Evolutionary conservation across 208 protist genomes (phyloP).

Genomic region (Phytomonas serpens): DNA sequence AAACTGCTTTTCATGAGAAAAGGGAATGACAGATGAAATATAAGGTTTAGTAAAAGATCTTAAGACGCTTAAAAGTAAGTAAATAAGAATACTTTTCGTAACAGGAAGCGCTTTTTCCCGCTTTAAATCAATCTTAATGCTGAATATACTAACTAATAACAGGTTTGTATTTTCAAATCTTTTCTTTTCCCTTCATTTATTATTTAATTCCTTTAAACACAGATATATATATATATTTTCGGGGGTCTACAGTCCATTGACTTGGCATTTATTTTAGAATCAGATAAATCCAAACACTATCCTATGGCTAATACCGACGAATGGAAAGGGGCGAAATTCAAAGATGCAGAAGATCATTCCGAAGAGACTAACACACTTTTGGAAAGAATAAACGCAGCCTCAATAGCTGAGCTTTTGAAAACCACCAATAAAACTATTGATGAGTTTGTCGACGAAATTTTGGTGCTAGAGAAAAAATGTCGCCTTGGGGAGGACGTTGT

Average conservation of each 20-base stretch:
- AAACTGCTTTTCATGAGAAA: background rate
- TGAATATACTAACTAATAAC: background rate
- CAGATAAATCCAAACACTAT: slow-evolving; percentile 1
- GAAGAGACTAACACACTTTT: slow-evolving; percentile 49
- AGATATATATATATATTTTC: slow-evolving; percentile 1
- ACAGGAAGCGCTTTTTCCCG: background rate
- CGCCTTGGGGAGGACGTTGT: slow-evolving; percentile 72
- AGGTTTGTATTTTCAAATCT: slow-evolving; percentile 6
- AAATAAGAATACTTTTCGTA: slow-evolving; percentile 6
- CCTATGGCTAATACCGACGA: slow-evolving; percentile 19
- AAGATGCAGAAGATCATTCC: slow-evolving; percentile 82
- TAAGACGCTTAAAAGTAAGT: background rate
- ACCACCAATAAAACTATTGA: slow-evolving; percentile 45
- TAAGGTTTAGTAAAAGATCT: background rate
- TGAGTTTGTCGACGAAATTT: slow-evolving; percentile 80
- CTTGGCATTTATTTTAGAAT: slow-evolving; percentile 8
- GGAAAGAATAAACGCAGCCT: slow-evolving; percentile 67
- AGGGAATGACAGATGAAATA: background rate
- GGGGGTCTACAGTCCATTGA: background rate
- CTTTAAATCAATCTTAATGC: background rate
- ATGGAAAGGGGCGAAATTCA: slow-evolving; percentile 86
- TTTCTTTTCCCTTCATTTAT: slow-evolving; percentile 3
- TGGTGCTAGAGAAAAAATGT: slow-evolving; percentile 86
- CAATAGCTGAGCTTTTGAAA: slow-evolving; percentile 62
- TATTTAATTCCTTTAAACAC: slow-evolving; percentile 1